Evolutionary conservation across 129 eudicot species (phyloP).

Genomic region (Chrysanthemum lavandulifolium): DNA sequence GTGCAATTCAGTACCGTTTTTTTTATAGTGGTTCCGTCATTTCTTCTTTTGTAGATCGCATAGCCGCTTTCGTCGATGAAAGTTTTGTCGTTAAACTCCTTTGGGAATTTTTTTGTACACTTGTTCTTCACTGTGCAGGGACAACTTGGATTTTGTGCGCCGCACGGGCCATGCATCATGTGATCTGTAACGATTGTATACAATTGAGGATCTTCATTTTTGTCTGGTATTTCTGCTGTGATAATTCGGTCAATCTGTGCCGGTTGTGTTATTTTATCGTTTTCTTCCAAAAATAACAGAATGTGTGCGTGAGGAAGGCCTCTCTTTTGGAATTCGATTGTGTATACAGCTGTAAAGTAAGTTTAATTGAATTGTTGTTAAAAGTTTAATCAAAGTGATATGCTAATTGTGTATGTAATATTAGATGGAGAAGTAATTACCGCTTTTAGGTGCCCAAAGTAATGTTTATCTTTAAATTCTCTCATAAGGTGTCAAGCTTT

Average conservation of each 20-base stretch:
- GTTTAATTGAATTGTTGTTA: too few relatives aligned
- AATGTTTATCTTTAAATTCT: too few relatives aligned
- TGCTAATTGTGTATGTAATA: too few relatives aligned
- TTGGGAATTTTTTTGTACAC: too few relatives aligned
- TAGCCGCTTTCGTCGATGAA: too few relatives aligned
- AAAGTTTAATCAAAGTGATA: too few relatives aligned
- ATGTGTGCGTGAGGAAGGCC: constrained; percentile 29
- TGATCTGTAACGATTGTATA: neutral
- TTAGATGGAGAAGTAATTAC: too few relatives aligned
- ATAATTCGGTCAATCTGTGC: neutral
- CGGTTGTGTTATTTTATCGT: neutral
- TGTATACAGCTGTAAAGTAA: constrained; percentile 1
- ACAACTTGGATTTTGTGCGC: neutral
- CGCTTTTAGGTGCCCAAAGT: too few relatives aligned
- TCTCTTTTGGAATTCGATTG: constrained; percentile 22
- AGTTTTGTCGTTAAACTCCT: too few relatives aligned
- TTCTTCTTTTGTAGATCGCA: too few relatives aligned
- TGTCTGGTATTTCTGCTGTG: constrained; percentile 5
- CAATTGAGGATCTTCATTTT: neutral
- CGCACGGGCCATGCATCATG: constrained; percentile 33
- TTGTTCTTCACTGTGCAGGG: neutral
- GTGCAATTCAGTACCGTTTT: neutral
- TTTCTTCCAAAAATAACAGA: neutral
- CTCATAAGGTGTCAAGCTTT: too few relatives aligned
- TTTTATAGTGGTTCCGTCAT: neutral